phyloP scores from a whole-genome alignment of 2,329 filamentous ascomycete species.

The Neurospora sp. region DNA sequence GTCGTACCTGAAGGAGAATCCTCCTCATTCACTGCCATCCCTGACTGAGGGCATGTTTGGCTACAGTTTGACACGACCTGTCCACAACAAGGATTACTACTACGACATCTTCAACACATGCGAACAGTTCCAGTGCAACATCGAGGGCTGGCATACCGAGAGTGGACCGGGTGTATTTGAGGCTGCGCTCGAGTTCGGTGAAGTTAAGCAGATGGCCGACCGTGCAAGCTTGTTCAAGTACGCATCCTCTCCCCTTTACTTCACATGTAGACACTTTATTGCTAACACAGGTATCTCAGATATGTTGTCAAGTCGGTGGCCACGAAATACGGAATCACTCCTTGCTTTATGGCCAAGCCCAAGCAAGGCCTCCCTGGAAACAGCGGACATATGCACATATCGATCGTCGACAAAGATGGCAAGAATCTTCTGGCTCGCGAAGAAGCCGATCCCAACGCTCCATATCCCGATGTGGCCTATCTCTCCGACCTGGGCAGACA shows the following conservation, averaged over 20 bases:
- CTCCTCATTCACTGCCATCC: conserved; percentile 61
- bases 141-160: conserved; percentile 95
- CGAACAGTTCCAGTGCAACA: conserved; percentile 64
- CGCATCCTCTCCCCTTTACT: not conserved
- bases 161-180: conserved; percentile 92
- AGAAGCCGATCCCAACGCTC: conserved; percentile 57
- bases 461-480: conserved; percentile 64
- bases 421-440: conserved; percentile 77
- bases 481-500: conserved; percentile 84
- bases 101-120: conserved; percentile 80
- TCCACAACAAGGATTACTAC: conserved; percentile 88
- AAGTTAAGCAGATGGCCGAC: conserved; percentile 84
- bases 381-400: conserved; percentile 92
- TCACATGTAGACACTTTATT: not conserved
- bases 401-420: conserved; percentile 67
- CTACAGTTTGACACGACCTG: conserved; percentile 77
- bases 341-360: conserved; percentile 98
- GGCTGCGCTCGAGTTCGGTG: conserved; percentile 83
- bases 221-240: conserved; percentile 82
- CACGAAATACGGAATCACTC: conserved; percentile 80
- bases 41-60: conserved; percentile 94
- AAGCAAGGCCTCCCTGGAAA: conserved; percentile 85
- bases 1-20: conserved; percentile 62
- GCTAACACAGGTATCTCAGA: conserved; percentile 23
- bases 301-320: conserved; percentile 85